phyloP scores from a whole-genome alignment of 225 moss, liverwort and hornwort genomes.

The Straminergon stramineum region DNA sequence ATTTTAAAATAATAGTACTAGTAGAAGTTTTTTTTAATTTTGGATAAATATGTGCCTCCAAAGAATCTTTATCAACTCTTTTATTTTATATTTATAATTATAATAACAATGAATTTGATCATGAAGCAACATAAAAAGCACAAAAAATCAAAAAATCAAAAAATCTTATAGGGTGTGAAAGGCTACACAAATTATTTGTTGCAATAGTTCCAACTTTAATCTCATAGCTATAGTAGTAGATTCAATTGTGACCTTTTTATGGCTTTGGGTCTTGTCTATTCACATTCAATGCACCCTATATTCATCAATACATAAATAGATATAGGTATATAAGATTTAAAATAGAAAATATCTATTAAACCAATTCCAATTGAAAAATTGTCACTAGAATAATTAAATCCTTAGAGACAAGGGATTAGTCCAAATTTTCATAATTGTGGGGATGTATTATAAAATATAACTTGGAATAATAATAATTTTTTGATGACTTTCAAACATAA shows the following conservation, averaged over 20 bases:
- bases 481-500: not conserved
- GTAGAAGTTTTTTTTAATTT: not conserved
- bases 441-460: not conserved
- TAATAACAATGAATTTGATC: not conserved
- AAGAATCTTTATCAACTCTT: not conserved
- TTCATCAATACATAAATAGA: not conserved
- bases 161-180: not conserved
- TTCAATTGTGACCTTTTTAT: not conserved
- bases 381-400: not conserved
- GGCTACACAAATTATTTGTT: not conserved
- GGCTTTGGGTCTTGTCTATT: not conserved
- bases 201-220: not conserved
- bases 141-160: too few relatives aligned
- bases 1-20: too few relatives aligned
- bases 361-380: fast-evolving
- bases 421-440: not conserved
- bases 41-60: not conserved
- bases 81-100: not conserved
- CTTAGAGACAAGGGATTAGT: fast-evolving
- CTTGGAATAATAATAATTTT: not conserved
- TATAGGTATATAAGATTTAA: not conserved
- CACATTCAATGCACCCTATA: not conserved
- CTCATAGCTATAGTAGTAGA: not conserved
- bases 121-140: not conserved
- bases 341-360: not conserved